Percentiles rank a stretch among this genome's conserved stretches.
Evolutionary conservation across 257 asterid genomes (phyloP).

Genomic region (Vinca minor): DNA sequence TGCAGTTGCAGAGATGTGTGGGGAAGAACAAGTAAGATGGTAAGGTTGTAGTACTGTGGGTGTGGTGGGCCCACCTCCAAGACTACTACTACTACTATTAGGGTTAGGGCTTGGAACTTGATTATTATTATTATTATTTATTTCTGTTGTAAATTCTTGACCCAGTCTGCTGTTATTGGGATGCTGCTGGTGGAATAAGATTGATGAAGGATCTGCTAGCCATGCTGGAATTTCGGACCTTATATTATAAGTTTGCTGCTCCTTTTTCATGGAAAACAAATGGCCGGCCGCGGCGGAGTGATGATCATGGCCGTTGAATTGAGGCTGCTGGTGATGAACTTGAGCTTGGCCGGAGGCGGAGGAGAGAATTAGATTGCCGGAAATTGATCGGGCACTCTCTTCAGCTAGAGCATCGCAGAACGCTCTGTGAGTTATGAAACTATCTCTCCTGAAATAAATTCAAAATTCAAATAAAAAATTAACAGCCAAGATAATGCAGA

Average conservation of each 20-base stretch:
- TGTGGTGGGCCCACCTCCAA: constrained; percentile 27
- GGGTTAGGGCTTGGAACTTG: constrained; percentile 71
- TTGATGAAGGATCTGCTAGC: constrained; percentile 32
- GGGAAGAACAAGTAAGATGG: constrained; percentile 27
- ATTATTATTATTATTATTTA: constrained; percentile 10
- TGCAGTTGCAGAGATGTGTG: constrained; percentile 87
- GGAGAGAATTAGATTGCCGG: constrained; percentile 23
- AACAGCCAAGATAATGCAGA: constrained; percentile 10
- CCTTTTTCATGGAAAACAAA: constrained; percentile 48
- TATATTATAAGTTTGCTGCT: constrained; percentile 36
- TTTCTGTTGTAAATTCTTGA: no score
- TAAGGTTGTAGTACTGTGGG: constrained; percentile 17
- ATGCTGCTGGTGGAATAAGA: constrained; percentile 25
- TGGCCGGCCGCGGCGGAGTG: constrained; percentile 33
- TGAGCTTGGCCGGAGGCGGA: constrained; percentile 14
- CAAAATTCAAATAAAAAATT: constrained; percentile 5
- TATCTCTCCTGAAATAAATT: constrained; percentile 61
- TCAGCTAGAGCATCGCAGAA: constrained; percentile 88
- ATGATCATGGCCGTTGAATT: constrained; percentile 32
- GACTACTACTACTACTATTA: no score
- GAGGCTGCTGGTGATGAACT: constrained; percentile 29
- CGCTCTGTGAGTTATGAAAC: constrained; percentile 90
- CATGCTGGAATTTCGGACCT: constrained; percentile 61
- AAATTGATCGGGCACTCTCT: constrained; percentile 53
- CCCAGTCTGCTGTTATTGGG: no score